phyloP scores from a whole-genome alignment of 139 green algal species.

The Coelastrella sp. region DNA sequence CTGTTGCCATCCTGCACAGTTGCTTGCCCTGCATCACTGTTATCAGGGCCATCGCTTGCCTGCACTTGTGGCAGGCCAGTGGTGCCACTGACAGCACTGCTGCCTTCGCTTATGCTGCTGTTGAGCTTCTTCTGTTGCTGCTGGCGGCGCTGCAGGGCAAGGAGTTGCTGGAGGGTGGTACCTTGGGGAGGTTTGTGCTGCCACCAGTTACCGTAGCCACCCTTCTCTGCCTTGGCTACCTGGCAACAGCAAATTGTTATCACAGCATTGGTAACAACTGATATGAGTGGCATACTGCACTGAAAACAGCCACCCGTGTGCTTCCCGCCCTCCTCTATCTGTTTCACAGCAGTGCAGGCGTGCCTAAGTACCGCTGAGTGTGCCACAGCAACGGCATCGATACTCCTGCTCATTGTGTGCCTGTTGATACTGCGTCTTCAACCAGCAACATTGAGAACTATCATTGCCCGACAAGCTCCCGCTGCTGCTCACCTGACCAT shows the following conservation, averaged over 20 bases:
- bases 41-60: too few species aligned
- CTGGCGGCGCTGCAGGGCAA: slow-evolving; percentile 7
- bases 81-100: slow-evolving; percentile 12
- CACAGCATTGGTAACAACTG: too few species aligned
- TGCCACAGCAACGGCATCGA: background rate
- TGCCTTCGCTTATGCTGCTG: background rate
- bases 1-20: background rate
- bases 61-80: too few species aligned
- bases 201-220: background rate
- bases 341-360: too few species aligned
- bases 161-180: slow-evolving; percentile 13
- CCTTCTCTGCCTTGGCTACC: background rate
- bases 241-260: background rate
- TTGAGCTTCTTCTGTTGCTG: background rate
- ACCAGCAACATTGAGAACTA: too few species aligned
- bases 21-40: background rate
- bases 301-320: too few species aligned
- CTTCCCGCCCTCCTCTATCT: too few species aligned
- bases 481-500: slow-evolving; percentile 42
- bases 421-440: too few species aligned
- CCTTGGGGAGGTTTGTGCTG: background rate
- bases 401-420: too few species aligned
- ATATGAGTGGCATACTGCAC: too few species aligned
- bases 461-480: too few species aligned
- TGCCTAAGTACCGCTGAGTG: too few species aligned